Evolutionary conservation across 768 basidiomycete genomes (phyloP).

Genomic region (Suillus tomentosus): DNA sequence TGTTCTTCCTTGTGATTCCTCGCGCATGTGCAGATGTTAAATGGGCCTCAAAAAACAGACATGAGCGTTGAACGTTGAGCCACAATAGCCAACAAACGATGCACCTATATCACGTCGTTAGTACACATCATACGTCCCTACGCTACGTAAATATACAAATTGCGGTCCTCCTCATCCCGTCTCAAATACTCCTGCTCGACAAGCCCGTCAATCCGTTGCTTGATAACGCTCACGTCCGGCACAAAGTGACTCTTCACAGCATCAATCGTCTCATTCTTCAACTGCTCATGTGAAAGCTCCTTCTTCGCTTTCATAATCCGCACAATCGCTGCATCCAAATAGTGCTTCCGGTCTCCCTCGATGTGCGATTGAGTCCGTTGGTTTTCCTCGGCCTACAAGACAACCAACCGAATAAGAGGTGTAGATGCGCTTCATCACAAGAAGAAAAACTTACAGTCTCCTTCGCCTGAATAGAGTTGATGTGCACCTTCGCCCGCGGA

Average conservation of each 20-base stretch:
- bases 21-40: too few relatives aligned
- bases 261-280: slow-evolving; percentile 82
- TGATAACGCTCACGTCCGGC: slow-evolving; percentile 83
- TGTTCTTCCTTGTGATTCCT: neutral
- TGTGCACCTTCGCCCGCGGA: slow-evolving; percentile 76
- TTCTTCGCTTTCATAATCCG: slow-evolving; percentile 95
- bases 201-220: slow-evolving; percentile 76
- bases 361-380: slow-evolving; percentile 80
- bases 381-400: slow-evolving; percentile 76
- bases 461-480: slow-evolving; percentile 95
- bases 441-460: slow-evolving; percentile 66
- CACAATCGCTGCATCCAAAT: slow-evolving; percentile 93
- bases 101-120: neutral
- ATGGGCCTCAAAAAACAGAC: neutral
- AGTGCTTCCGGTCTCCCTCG: slow-evolving; percentile 82
- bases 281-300: slow-evolving; percentile 74
- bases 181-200: slow-evolving; percentile 88
- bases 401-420: neutral
- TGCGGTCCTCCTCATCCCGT: slow-evolving; percentile 71
- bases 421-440: neutral
- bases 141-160: slow-evolving; percentile 79
- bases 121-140: slow-evolving; percentile 32
- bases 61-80: neutral
- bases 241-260: slow-evolving; percentile 88
- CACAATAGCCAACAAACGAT: slow-evolving; percentile 62